Base-by-base conservation (phyloP, 345 rosid species). In the Eucalyptus pauciflora region DNA sequence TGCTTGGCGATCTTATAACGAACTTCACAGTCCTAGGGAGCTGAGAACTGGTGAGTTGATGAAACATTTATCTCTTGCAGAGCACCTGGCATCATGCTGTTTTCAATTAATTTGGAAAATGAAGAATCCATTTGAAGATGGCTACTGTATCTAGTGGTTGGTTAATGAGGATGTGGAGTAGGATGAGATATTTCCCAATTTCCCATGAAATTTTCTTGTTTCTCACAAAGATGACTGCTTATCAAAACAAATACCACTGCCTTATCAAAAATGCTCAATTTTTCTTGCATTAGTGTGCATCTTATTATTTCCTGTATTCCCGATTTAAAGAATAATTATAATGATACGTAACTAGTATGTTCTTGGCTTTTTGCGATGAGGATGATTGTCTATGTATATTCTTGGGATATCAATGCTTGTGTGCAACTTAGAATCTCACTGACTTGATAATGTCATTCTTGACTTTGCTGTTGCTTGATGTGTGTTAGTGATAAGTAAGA, bases 1-100 rank as follows among this genome's bases (percentile, higher is more conserved):
- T 81, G 94, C 90, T 56, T 93, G 95, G 95, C 86, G 91, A 58
- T 91, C 90, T 76, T 41, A 41, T 41, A 41, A 41, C 41, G 87
- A 92, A 86, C 87, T n/a, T 69, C 90, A 88, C 49, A 91, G 87
- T 87, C 88, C 92, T 83, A 86, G 86, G 88, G 88, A 89, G 88
- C 48, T 6, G 48, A 76, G 83, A 76, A 76, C 83, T 76, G 83
- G 83, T 76, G 29, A 76, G 64, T 89, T 76, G 83, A 76, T 41
- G 83, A 76, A 76, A 76, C 83, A 20, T 41, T 20, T 41, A 41
- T n/a, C 48, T 76, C 13, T 12, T 10, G 14, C 83, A 5, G 83
- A 76, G 3, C 45, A 37, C 46, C 46, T 5, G 13, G 81, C 46
- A 17, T 76, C 48, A 76, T 37, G 20, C 83, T 76, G 48, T 76